Evolutionary conservation across 2,329 filamentous ascomycete species (phyloP), one percentile per base, ranked within the genome.

Genomic region (Pestalotiopsis fici): DNA sequence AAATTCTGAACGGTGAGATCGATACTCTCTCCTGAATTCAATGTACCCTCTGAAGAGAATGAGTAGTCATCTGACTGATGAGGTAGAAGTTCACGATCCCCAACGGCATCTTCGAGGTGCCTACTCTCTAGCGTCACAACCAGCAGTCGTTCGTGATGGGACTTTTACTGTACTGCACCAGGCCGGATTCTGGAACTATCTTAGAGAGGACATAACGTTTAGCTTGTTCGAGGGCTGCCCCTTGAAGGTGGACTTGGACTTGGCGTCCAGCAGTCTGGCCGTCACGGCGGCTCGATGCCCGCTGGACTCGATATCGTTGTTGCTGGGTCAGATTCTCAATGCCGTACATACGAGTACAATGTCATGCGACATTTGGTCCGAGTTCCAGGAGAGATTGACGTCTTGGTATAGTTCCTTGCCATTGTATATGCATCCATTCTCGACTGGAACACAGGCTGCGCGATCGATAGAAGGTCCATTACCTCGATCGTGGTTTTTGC

Each of bases 191-290:
- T 86, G 83, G 84, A 86, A 86, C 67, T 85, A 85, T 65, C 77
- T 86, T 0, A 79, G 84, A 1, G 83, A 86, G 71, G 83, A 86
- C 47, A 85, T 86, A n/a, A 86, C 84, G 0, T 83, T 85, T n/a
- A 83, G 83, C n/a, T 71, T 86, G 0, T 84, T 83, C 54, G 76
- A 81, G 47, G 72, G 75, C 5, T 81, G 80, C 25, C 76, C 77
- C 0, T 70, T 85, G 1, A 83, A 83, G 69, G 83, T 84, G 65
- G 74, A 81, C 21, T 64, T 82, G 13, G 59, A 74, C 13, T 54
- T 68, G 27, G 69, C 77, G 55, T 50, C 67, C 21, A 6, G 69
- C 21, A 64, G 61, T 5, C 47, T 25, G 9, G 68, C 66, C 1
- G 60, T 73, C 4, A 35, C 67, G 0, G 67, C 69, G 0, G 78